phyloP scores from a whole-genome alignment of 352 stramenopile species.

The Pythium aristosporum region DNA sequence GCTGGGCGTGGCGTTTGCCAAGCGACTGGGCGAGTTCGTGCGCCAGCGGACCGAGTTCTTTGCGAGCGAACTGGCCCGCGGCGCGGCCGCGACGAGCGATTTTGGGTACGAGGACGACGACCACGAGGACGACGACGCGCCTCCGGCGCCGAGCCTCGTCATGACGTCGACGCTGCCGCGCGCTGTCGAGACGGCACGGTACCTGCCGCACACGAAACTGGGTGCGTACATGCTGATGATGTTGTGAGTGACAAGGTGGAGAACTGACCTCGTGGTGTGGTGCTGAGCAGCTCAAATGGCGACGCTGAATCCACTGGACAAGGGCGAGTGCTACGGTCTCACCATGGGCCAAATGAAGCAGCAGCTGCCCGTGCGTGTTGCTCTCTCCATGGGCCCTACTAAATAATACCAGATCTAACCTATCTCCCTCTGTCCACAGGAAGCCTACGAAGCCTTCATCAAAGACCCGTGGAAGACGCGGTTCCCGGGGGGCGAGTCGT shows the following conservation, averaged over 20 bases:
- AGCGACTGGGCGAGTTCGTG: conserved; percentile 90
- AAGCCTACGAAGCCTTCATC: conserved; percentile 66
- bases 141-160: conserved; percentile 51
- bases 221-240: conserved; percentile 31
- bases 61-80: conserved; percentile 10
- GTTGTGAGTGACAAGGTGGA: neutral
- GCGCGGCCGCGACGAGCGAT: neutral
- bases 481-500: conserved; percentile 91
- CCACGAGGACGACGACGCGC: conserved; percentile 34
- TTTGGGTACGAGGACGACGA: conserved; percentile 25
- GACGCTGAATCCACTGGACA: conserved; percentile 82
- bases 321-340: conserved; percentile 84
- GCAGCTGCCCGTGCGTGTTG: conserved; percentile 45
- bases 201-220: conserved; percentile 39
- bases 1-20: conserved; percentile 91
- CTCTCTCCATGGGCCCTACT: too few relatives aligned
- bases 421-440: conserved; percentile 18
- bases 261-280: neutral
- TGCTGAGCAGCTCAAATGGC: conserved; percentile 62
- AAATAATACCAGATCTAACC: too few relatives aligned
- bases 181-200: conserved; percentile 73
- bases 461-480: conserved; percentile 77
- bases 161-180: conserved; percentile 83
- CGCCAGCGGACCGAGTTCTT: conserved; percentile 62
- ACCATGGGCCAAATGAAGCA: conserved; percentile 85